Base-by-base conservation (phyloP, 257 asterid genomes). In the Nicotiana knightiana region DNA sequence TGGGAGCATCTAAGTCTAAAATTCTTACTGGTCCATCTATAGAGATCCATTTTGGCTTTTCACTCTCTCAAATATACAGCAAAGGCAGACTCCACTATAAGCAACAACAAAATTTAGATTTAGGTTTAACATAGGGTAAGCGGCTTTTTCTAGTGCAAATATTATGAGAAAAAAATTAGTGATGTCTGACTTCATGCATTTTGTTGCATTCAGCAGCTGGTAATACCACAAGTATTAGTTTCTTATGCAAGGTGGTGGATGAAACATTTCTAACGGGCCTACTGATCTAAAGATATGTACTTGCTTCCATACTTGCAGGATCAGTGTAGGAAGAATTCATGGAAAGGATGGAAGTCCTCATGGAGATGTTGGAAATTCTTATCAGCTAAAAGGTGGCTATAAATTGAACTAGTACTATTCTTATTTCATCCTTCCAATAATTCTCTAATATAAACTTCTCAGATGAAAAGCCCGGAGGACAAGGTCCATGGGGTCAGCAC, bases 401-500 rank as follows among this genome's bases (percentile, higher is more conserved):
- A 46, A 59, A 82, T 76, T 71, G 43, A 17, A 13, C 32, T 21
- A 17, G 59, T 24, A 55, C 21, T 53, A 51, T 30, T 26, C 35
- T 75, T 51, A 58, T 75, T 58, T 57, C 77, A 46, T 64, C 28
- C 37, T 39, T 81, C 66, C 35, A 78, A 67, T 76, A 62, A 48
- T 70, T 30, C 57, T 77, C 46, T 67, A 65, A 28, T 63, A 66
- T 67, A 63, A 71, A 88, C 85, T 82, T 80, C 82, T 79, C 80
- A 86, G 87, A 84, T 24, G 85, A 87, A 57, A 85, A 77, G 63
- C 63, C 77, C 24, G 82, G 76, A 83, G 84, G 66, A 81, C 85
- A 87, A 90, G 94, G 90, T 87, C 87, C 89, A 55, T 37, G 85
- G 92, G 88, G 75, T 87, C 91, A 85, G 82, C 81, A 67, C 81